Percentiles rank a stretch among this genome's conserved stretches.
Conservation (phyloP, 257 asterid species). For the Hygrophila difformis region DNA sequence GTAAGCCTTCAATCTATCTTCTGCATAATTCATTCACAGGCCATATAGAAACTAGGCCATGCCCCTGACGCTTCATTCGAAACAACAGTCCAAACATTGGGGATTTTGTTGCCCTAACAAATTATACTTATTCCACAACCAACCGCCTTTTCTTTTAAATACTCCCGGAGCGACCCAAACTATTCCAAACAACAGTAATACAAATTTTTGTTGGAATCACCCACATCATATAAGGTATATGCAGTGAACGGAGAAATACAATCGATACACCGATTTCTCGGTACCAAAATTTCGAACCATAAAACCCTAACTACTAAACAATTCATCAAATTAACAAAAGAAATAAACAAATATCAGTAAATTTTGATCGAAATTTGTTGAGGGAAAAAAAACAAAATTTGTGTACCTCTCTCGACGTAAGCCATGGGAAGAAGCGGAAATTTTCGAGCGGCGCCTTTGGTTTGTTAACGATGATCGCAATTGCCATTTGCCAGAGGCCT, state of each 20-base stretch:
- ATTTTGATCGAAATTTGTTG: background rate
- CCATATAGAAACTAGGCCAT: too few species aligned
- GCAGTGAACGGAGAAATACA: background rate
- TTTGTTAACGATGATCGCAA: too few species aligned
- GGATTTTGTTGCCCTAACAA: too few species aligned
- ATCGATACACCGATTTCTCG: slow-evolving; percentile 1
- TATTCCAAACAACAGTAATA: background rate
- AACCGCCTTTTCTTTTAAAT: too few species aligned
- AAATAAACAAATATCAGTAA: background rate
- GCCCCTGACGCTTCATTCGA: too few species aligned
- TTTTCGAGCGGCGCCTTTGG: background rate
- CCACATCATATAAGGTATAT: background rate
- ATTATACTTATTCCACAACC: too few species aligned
- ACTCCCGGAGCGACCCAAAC: too few species aligned
- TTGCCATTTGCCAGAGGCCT: too few species aligned
- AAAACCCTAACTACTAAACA: background rate
- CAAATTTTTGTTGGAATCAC: too few species aligned
- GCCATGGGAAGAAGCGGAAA: slow-evolving; percentile 2
- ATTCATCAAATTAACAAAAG: background rate
- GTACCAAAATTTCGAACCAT: background rate
- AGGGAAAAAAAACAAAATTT: background rate
- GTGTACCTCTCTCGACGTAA: slow-evolving; percentile 3
- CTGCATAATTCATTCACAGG: too few species aligned
- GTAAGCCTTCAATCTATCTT: too few species aligned
- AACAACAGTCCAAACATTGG: too few species aligned